phyloP scores from a whole-genome alignment of 257 asterid species.

The Echium plantagineum region DNA sequence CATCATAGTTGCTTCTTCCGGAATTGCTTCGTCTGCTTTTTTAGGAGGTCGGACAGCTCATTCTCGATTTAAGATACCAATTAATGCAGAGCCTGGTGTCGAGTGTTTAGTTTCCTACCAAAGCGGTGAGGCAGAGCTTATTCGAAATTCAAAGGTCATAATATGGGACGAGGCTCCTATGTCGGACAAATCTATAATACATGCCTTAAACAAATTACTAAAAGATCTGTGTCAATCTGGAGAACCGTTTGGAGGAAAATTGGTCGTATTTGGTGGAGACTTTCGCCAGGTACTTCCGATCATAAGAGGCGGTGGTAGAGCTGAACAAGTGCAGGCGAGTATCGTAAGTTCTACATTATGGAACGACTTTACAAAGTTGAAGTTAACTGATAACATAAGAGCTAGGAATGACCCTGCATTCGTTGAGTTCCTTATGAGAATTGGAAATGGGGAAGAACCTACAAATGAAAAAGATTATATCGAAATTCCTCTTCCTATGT shows the following conservation, averaged over 20 bases:
- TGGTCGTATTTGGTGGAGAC: slow-evolving; percentile 1
- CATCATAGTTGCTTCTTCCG: not conserved
- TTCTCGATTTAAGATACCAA: not conserved
- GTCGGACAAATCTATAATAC: not conserved
- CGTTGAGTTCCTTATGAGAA: not conserved
- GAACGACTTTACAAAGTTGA: not conserved
- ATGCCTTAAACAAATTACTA: not conserved
- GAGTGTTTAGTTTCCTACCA: not conserved
- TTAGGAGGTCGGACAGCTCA: not conserved
- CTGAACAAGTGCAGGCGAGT: not conserved
- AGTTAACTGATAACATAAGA: not conserved
- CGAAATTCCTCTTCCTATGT: not conserved
- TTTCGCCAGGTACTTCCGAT: not conserved
- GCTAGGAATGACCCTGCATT: not conserved
- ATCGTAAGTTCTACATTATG: not conserved
- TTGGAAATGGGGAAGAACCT: not conserved
- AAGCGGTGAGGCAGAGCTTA: too few species aligned
- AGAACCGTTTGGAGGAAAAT: not conserved
- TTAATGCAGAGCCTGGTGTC: not conserved
- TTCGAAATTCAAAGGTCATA: not conserved
- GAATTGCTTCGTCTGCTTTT: not conserved
- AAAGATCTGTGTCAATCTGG: not conserved
- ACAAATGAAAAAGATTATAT: not conserved
- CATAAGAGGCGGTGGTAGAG: too few species aligned
- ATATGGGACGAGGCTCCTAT: not conserved